A percentile compares a stretch with the other conserved stretches of the same genome.
Conservation (phyloP, 768 basidiomycete species). For the Aureoboletus auriporus region DNA sequence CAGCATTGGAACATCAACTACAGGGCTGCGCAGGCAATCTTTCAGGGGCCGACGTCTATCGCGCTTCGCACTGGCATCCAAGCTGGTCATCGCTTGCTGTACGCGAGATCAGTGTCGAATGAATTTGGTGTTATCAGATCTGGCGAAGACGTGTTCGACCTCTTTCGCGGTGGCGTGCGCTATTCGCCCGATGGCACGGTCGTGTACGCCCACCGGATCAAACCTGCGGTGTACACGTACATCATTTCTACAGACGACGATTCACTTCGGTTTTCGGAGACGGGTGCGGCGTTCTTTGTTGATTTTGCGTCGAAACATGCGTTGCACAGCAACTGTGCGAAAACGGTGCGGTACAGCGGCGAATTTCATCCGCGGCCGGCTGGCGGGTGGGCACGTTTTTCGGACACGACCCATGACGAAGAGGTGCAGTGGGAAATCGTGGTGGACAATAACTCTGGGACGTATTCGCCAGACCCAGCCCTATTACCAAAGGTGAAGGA, state of each 20-base stretch:
- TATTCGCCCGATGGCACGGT: conserved; percentile 12
- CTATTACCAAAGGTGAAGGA: conserved; percentile 58
- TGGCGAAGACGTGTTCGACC: conserved; percentile 42
- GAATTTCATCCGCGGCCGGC: conserved; percentile 75
- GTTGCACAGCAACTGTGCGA: conserved; percentile 70
- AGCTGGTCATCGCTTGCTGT: conserved; percentile 69
- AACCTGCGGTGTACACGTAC: conserved; percentile 84
- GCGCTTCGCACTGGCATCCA: conserved; percentile 68
- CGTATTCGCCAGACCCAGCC: conserved; percentile 68
- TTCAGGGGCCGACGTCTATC: conserved; percentile 54
- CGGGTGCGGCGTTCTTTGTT: conserved; percentile 82
- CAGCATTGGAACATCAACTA: conserved; percentile 69
- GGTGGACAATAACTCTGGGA: conserved; percentile 84
- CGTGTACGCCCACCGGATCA: conserved; percentile 47
- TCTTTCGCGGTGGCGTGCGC: conserved; percentile 46
- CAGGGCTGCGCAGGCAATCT: conserved; percentile 69
- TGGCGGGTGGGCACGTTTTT: conserved; percentile 65
- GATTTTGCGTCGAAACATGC: conserved; percentile 87
- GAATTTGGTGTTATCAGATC: conserved; percentile 56
- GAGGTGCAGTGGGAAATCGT: conserved; percentile 75
- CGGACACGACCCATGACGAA: conserved; percentile 48
- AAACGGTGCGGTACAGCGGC: conserved; percentile 65
- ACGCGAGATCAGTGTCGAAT: conserved; percentile 62
- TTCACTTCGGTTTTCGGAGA: conserved; percentile 79
- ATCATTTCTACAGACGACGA: conserved; percentile 74